These are phyloP conservation scores for Phytophthora fragariaefolia DNA, from an alignment of 352 stramenopile species.

Conservation along the genomic window DNA sequence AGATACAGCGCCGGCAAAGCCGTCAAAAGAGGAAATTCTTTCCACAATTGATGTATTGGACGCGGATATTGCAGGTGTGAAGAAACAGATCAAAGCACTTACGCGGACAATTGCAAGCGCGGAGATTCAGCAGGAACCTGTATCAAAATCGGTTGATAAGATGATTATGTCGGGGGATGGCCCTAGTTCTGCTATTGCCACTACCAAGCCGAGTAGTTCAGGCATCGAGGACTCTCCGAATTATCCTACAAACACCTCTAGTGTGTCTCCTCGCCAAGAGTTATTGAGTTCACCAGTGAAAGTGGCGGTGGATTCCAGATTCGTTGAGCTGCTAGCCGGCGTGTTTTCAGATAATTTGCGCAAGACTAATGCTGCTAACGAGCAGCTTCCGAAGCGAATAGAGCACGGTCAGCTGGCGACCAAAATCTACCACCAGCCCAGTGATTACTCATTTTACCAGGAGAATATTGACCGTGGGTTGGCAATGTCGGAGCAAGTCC, in stretches of 20 bases:
- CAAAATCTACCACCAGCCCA: slow-evolving; percentile 76
- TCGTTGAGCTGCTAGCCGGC: slow-evolving; percentile 65
- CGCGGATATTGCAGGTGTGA: slow-evolving; percentile 67
- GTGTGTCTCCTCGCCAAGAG: slow-evolving; percentile 1
- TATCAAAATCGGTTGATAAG: slow-evolving; percentile 39
- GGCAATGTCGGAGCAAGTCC: slow-evolving; percentile 58
- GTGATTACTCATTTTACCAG: slow-evolving; percentile 81
- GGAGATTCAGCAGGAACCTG: slow-evolving; percentile 64
- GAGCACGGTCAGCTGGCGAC: slow-evolving; percentile 54
- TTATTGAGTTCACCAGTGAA: slow-evolving; percentile 40
- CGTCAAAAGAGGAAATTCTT: slow-evolving; percentile 85
- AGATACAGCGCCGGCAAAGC: slow-evolving; percentile 24
- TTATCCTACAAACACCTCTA: slow-evolving; percentile 12
- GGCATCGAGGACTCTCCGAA: background rate
- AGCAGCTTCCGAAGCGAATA: slow-evolving; percentile 57
- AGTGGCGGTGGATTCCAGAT: slow-evolving; percentile 63
- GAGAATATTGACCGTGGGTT: slow-evolving; percentile 64
- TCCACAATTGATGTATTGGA: slow-evolving; percentile 79
- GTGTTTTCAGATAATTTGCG: slow-evolving; percentile 73
- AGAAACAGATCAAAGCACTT: slow-evolving; percentile 74
- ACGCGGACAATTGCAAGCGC: slow-evolving; percentile 49
- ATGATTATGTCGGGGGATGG: slow-evolving; percentile 38
- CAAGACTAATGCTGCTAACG: slow-evolving; percentile 61
- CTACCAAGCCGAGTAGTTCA: slow-evolving; percentile 1
- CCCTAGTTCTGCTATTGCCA: background rate